Conservation (phyloP, 306 rosid genomes). For the Malus sylvestris region DNA sequence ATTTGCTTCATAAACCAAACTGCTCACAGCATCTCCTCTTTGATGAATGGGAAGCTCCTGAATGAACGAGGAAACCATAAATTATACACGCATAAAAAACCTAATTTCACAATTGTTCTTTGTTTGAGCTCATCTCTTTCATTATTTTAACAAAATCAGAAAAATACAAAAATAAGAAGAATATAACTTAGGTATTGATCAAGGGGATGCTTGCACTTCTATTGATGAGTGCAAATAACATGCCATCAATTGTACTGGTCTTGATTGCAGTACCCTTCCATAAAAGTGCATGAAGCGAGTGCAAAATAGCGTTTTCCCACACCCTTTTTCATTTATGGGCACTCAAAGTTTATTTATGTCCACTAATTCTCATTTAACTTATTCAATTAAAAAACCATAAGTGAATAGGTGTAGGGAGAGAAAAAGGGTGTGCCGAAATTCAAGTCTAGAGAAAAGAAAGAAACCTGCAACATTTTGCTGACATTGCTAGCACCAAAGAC, state of each 20-base stretch:
- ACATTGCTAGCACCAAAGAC: slow-evolving; percentile 86
- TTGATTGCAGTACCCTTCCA: not conserved
- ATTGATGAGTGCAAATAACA: not conserved
- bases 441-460: not conserved
- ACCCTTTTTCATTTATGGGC: not conserved
- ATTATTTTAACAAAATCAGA: not conserved
- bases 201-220: not conserved
- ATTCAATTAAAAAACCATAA: not conserved
- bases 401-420: not conserved
- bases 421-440: not conserved
- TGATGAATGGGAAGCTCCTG: slow-evolving; percentile 70
- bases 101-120: not conserved
- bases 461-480: slow-evolving; percentile 75
- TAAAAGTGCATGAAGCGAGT: not conserved
- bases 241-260: not conserved
- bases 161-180: not conserved
- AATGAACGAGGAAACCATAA: not conserved
- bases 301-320: not conserved
- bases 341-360: not conserved
- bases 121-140: not conserved
- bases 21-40: slow-evolving; percentile 68
- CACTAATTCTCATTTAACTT: not conserved
- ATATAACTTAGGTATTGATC: not conserved
- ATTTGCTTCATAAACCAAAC: slow-evolving; percentile 73
- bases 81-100: not conserved